These are phyloP conservation scores for Olyra latifolia DNA, from an alignment of 176 grass and related monocot species.

Conservation along the genomic window DNA sequence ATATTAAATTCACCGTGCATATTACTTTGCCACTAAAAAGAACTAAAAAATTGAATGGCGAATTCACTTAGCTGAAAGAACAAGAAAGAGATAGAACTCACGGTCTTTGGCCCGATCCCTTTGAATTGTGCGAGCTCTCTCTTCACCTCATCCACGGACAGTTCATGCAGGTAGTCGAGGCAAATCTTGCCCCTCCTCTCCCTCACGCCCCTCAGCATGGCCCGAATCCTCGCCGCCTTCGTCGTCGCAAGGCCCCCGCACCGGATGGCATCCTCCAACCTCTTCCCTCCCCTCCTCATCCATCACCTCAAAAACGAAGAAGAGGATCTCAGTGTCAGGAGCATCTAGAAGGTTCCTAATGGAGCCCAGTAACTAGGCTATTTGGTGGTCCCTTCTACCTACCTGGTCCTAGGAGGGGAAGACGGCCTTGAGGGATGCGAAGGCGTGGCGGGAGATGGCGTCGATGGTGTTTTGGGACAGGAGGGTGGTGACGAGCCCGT, in stretches of 20 bases:
- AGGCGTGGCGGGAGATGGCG: slow-evolving; percentile 72
- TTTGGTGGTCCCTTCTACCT: neutral
- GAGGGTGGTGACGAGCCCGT: slow-evolving; percentile 75
- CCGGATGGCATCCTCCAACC: slow-evolving; percentile 68
- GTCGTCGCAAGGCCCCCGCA: slow-evolving; percentile 78
- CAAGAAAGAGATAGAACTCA: slow-evolving; percentile 35
- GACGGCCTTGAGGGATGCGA: slow-evolving; percentile 63
- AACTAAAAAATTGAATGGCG: neutral
- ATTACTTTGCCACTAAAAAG: too few species aligned
- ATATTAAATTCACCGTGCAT: neutral
- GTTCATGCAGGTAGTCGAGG: slow-evolving; percentile 67
- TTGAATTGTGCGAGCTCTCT: slow-evolving; percentile 78
- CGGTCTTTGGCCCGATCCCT: slow-evolving; percentile 87
- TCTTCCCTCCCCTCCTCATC: slow-evolving; percentile 52
- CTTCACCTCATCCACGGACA: slow-evolving; percentile 74
- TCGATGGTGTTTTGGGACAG: slow-evolving; percentile 95
- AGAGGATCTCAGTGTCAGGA: neutral
- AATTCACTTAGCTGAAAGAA: neutral
- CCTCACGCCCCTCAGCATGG: slow-evolving; percentile 57
- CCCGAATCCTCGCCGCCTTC: slow-evolving; percentile 72
- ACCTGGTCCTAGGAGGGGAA: slow-evolving; percentile 81
- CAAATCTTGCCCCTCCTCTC: slow-evolving; percentile 62
- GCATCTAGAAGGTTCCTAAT: neutral
- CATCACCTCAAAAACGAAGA: slow-evolving; percentile 48
- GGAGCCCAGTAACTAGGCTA: neutral